A percentile compares a stretch with the other conserved stretches of the same genome.
These are phyloP conservation scores for Sclerotinia spermophila DNA, from an alignment of 2,329 filamentous ascomycete genomes.

Conservation along the genomic window DNA sequence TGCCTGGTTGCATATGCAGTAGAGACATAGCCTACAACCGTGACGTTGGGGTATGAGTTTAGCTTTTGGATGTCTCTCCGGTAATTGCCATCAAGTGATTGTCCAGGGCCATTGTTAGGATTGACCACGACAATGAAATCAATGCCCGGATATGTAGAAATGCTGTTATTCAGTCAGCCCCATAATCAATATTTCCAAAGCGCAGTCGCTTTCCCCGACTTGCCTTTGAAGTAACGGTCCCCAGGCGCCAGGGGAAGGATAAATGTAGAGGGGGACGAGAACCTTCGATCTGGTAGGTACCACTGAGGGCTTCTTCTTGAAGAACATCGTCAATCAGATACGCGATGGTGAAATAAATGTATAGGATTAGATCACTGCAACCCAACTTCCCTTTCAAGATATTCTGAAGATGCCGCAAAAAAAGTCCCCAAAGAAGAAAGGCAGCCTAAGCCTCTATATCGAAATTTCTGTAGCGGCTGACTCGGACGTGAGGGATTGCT, in stretches of 20 bases:
- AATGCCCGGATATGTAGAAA: conserved; percentile 24
- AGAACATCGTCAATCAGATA: conserved; percentile 2
- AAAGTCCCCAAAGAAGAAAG: conserved; percentile 10
- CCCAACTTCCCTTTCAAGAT: conserved; percentile 10
- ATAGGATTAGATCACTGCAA: neutral
- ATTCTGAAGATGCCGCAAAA: conserved; percentile 6
- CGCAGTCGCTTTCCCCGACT: conserved; percentile 2
- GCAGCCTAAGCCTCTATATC: conserved; percentile 16
- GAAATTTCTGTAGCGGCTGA: conserved; percentile 10
- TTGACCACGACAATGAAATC: conserved; percentile 33
- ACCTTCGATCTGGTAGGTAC: conserved; percentile 20
- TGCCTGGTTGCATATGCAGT: conserved; percentile 35
- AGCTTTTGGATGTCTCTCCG: conserved; percentile 37
- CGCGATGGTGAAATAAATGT: neutral
- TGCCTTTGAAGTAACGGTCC: conserved; percentile 23
- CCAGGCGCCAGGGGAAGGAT: conserved; percentile 26
- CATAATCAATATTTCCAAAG: conserved; percentile 7
- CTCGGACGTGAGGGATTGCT: conserved; percentile 8
- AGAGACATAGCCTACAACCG: conserved; percentile 41
- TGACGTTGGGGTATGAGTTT: conserved; percentile 39
- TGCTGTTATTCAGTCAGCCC: conserved; percentile 18
- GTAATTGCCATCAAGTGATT: conserved; percentile 37
- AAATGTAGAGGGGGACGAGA: conserved; percentile 30
- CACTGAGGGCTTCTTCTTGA: neutral
- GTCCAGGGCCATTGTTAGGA: conserved; percentile 36